Evolutionary conservation across 306 rosid species (phyloP).

Genomic region (Vicia sativa): DNA sequence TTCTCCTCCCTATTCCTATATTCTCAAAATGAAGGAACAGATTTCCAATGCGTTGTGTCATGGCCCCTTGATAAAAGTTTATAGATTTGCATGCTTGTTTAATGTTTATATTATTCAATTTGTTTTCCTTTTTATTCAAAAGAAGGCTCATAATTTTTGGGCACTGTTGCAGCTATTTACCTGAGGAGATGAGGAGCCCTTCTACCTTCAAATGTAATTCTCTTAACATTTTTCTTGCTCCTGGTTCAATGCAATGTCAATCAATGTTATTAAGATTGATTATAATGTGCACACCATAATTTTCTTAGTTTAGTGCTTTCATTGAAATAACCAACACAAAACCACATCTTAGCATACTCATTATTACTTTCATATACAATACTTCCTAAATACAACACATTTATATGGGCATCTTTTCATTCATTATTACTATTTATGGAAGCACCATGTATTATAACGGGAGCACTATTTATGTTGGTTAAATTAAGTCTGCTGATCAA

Average conservation of each 20-base stretch:
- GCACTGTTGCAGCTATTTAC: conserved; percentile 78
- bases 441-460: neutral
- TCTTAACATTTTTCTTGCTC: conserved; percentile 15
- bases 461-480: conserved; percentile 24
- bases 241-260: conserved; percentile 28
- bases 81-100: conserved; percentile 19
- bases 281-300: conserved; percentile 19
- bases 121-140: conserved; percentile 25
- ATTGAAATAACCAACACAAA: conserved; percentile 5
- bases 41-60: conserved; percentile 9
- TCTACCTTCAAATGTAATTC: conserved; percentile 87
- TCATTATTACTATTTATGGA: too few species aligned
- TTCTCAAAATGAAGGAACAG: neutral
- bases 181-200: conserved; percentile 98
- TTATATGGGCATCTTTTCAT: conserved; percentile 6
- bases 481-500: conserved; percentile 14
- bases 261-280: conserved; percentile 9
- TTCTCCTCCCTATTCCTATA: neutral
- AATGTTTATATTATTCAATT: conserved; percentile 30
- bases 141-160: conserved; percentile 20
- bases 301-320: conserved; percentile 22
- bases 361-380: conserved; percentile 8
- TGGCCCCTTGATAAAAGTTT: conserved; percentile 18
- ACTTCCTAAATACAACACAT: conserved; percentile 6
- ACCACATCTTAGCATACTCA: conserved; percentile 21